Conservation (phyloP, 2,329 filamentous ascomycete species). For the Fusarium stilboides region DNA sequence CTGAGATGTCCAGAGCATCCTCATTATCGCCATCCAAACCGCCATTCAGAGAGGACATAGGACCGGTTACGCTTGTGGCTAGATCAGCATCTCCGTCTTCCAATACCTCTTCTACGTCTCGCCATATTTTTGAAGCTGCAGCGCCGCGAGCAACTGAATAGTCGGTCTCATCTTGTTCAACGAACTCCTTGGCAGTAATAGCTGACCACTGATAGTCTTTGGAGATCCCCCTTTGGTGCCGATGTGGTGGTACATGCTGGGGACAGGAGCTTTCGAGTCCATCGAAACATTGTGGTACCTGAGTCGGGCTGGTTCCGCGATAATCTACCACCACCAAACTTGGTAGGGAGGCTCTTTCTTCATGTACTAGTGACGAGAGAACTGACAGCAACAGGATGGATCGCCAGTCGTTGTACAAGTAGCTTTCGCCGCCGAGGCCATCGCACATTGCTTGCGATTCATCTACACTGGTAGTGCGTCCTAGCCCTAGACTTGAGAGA, state of each 20-base stretch:
- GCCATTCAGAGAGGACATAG: conserved; percentile 21
- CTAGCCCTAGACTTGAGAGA: background rate
- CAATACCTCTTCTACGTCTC: conserved; percentile 39
- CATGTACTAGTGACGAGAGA: background rate
- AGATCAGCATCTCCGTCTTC: conserved; percentile 44
- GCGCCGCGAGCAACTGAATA: conserved; percentile 50
- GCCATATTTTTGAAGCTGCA: conserved; percentile 48
- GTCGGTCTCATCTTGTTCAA: conserved; percentile 16
- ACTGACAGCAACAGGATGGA: conserved; percentile 48
- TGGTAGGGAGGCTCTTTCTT: conserved; percentile 40
- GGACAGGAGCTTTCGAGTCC: conserved; percentile 48
- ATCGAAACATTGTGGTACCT: conserved; percentile 54
- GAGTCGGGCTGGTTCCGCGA: conserved; percentile 55
- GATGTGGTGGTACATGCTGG: conserved; percentile 52
- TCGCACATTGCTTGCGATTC: conserved; percentile 54
- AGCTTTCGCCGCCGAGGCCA: conserved; percentile 45
- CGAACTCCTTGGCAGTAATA: background rate
- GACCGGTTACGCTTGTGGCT: conserved; percentile 10
- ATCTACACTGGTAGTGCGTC: conserved; percentile 56
- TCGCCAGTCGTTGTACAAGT: conserved; percentile 48
- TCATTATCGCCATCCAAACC: conserved; percentile 28
- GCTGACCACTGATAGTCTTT: conserved; percentile 49
- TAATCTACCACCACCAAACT: conserved; percentile 51
- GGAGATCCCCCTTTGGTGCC: conserved; percentile 52
- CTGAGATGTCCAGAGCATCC: conserved; percentile 32